Conservation (phyloP, 805 yeast genomes). For the Barnettozyma botsteinii region DNA sequence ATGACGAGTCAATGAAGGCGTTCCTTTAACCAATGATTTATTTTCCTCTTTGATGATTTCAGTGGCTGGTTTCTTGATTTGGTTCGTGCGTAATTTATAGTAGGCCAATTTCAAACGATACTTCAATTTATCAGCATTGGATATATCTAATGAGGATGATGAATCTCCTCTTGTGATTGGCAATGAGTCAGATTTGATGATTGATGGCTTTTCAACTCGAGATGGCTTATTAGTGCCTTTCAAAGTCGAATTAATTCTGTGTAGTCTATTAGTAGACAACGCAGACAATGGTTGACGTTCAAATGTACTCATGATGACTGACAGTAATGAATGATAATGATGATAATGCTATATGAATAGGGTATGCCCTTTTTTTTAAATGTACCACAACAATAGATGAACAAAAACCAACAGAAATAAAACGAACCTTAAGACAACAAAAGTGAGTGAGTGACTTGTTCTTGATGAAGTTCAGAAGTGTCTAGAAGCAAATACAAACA, state of each 20-base stretch:
- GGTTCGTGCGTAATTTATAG: conserved; percentile 46
- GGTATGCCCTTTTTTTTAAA: not conserved
- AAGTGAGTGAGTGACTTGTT: too few species aligned
- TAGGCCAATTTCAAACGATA: conserved; percentile 46
- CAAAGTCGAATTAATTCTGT: conserved; percentile 10
- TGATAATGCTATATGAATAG: not conserved
- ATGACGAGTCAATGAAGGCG: conserved; percentile 24
- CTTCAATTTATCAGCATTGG: conserved; percentile 37
- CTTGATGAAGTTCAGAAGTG: too few species aligned
- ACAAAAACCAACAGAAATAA: too few species aligned
- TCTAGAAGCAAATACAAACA: too few species aligned
- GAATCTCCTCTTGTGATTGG: not conserved
- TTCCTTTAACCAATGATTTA: conserved; percentile 2
- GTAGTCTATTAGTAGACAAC: conserved; percentile 16
- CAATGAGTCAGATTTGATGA: not conserved
- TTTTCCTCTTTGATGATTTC: conserved; percentile 24
- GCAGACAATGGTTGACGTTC: conserved; percentile 20
- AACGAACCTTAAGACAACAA: too few species aligned
- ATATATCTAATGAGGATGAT: conserved; percentile 1
- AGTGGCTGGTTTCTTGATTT: conserved; percentile 30
- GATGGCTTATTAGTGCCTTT: not conserved
- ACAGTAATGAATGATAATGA: not conserved
- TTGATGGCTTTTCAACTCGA: conserved; percentile 1
- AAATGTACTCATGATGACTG: conserved; percentile 14
- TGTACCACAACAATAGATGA: too few species aligned